Evolutionary conservation across 306 rosid species (phyloP).

Genomic region (Hippophae rhamnoides): DNA sequence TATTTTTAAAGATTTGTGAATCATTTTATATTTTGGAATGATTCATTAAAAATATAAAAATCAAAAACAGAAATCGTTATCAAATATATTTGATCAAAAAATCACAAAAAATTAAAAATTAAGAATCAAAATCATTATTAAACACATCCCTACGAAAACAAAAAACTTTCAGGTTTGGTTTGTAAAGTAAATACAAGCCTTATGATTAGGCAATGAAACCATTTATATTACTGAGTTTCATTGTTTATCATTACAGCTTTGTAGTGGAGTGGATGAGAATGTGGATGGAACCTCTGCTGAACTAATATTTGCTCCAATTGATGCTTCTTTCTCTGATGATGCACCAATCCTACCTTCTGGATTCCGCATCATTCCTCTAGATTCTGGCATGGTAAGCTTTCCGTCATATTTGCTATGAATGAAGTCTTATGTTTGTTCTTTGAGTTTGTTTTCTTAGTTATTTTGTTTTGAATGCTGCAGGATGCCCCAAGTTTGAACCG

Average conservation of each 20-base stretch:
- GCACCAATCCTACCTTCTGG: slow-evolving; percentile 96
- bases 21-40: too few relatives aligned
- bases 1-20: too few relatives aligned
- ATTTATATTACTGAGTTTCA: not conserved
- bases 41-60: too few relatives aligned
- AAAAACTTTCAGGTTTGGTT: too few relatives aligned
- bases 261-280: slow-evolving; percentile 87
- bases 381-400: slow-evolving; percentile 47
- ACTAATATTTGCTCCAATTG: slow-evolving; percentile 94
- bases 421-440: not conserved
- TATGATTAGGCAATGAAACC: not conserved
- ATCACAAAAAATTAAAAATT: too few relatives aligned
- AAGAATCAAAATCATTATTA: too few relatives aligned
- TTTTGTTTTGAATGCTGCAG: slow-evolving; percentile 28
- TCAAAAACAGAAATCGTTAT: too few relatives aligned
- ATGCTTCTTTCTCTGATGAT: slow-evolving; percentile 95
- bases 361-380: slow-evolving; percentile 90
- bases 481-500: slow-evolving; percentile 81
- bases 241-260: slow-evolving; percentile 45
- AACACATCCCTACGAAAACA: too few relatives aligned
- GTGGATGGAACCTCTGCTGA: slow-evolving; percentile 78
- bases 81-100: too few relatives aligned
- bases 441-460: too few relatives aligned
- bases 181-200: not conserved
- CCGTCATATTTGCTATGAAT: not conserved